phyloP scores from a whole-genome alignment of 2,329 filamentous ascomycete species.

The Monilinia fructicola region DNA sequence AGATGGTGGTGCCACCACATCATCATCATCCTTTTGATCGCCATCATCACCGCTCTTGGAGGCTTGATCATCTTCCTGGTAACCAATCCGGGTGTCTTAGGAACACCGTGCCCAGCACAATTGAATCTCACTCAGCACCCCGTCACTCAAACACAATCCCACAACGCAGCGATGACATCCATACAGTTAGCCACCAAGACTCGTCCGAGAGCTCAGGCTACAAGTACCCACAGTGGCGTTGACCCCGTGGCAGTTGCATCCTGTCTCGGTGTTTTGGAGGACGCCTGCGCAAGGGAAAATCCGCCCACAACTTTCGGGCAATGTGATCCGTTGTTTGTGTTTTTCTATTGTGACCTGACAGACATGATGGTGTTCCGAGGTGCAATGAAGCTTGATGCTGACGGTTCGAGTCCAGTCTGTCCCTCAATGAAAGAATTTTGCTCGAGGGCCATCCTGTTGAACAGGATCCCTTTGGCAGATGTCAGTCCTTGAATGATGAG shows the following conservation, averaged over 20 bases:
- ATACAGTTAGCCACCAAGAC: not conserved
- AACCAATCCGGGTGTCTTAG: not conserved
- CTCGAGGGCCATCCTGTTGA: not conserved
- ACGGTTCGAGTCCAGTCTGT: constrained; percentile 5
- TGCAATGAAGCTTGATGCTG: constrained; percentile 2
- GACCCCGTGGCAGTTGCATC: not conserved
- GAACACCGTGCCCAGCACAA: not conserved
- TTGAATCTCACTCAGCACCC: not conserved
- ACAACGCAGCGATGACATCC: not conserved
- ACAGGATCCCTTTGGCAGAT: not conserved
- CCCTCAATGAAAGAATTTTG: constrained; percentile 9
- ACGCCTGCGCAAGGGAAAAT: not conserved
- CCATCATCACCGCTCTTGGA: not conserved
- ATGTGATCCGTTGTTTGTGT: constrained; percentile 12
- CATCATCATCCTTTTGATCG: not conserved
- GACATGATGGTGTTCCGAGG: constrained; percentile 6
- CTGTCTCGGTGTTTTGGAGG: constrained; percentile 13
- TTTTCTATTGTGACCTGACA: constrained; percentile 10
- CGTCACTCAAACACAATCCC: not conserved
- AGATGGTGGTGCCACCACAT: not conserved
- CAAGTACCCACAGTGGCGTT: not conserved
- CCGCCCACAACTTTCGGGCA: not conserved
- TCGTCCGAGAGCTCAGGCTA: not conserved
- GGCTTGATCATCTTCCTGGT: not conserved
- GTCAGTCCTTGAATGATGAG: not conserved